Conservation (phyloP, 495 filamentous ascomycete species). For the Neurospora sp. region DNA sequence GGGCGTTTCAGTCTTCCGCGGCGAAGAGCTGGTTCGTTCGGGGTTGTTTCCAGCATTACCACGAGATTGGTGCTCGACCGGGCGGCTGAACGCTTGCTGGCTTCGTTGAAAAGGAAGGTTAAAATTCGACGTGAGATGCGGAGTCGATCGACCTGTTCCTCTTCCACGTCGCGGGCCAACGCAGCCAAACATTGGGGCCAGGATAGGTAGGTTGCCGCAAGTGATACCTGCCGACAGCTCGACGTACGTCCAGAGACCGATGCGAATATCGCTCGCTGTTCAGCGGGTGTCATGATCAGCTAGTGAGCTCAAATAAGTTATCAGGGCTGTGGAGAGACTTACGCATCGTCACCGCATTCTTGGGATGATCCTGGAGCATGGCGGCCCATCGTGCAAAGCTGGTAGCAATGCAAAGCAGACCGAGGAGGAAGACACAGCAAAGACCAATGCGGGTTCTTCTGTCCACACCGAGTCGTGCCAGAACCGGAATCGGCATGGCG, state of each 20-base stretch:
- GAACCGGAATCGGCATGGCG: conserved; percentile 9
- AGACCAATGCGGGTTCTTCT: conserved; percentile 4
- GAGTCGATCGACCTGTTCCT: not conserved
- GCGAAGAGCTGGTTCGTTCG: not conserved
- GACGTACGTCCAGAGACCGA: conserved; percentile 11
- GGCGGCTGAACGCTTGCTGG: not conserved
- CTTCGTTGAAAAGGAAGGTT: not conserved
- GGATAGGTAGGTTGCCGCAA: conserved; percentile 12
- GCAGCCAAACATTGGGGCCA: conserved; percentile 7
- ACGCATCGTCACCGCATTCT: not conserved
- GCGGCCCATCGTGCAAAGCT: not conserved
- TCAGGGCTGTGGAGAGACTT: not conserved
- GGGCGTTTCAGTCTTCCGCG: not conserved
- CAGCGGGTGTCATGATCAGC: not conserved
- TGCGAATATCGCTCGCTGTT: conserved; percentile 3
- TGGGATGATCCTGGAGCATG: not conserved
- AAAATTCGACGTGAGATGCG: not conserved
- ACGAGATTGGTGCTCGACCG: too few species aligned
- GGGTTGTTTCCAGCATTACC: not conserved
- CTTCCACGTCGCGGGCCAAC: not conserved
- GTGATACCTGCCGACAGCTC: conserved; percentile 13
- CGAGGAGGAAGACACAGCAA: conserved; percentile 5
- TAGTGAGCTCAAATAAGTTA: too few species aligned
- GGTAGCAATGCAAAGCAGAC: not conserved
- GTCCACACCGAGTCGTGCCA: conserved; percentile 3